Evolutionary conservation across 768 basidiomycete genomes (phyloP), one percentile per base, ranked within the genome.

Genomic region (Leccinum variicolor): DNA sequence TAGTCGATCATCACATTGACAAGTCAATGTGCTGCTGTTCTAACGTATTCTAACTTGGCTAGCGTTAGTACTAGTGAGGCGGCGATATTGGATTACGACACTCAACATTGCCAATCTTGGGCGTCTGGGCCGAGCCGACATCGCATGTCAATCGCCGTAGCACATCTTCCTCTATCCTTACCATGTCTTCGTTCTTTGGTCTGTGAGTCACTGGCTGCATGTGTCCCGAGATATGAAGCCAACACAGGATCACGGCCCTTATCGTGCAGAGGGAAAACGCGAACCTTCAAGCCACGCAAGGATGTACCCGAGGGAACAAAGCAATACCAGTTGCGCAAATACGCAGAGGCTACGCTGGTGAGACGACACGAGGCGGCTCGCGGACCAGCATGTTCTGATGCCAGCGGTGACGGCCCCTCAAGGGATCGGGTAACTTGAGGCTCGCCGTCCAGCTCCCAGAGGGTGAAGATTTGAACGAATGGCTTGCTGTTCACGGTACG

Each of bases 401-500:
- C 31, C 11, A 53, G 29, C 51, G 31, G 41, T 21, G 17, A 28
- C 21, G 59, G 43, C 46, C 25, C 33, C 56, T 47, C 50, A 59
- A 96, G 94, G 94, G 96, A 48, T 98, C 95, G 9, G 97, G 97
- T 7, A 98, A 98, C 76, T 76, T 99, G 60, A 80, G 95, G 57
- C 78, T 90, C 48, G 95, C 97, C 0, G 97, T 99, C 21, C 86
- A 89, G 61, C 80, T 98, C 19, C 97, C 97, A 0, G 97, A 98
- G 64, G 97, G 97, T 39, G 97, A 99, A 74, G 97, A 99, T 71
- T 73, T 86, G 65, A 96, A 95, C 64, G 97, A 99, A 74, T 99
- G 97, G 97, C 86, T 99, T n/a, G 97, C 97, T 13, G 96, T 99
- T 8, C 96, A 99, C 69, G 92, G 97, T 97, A 62, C 57, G 84